Evolutionary conservation across 768 basidiomycete genomes (phyloP).

Genomic region (Psilocybe azurescens): DNA sequence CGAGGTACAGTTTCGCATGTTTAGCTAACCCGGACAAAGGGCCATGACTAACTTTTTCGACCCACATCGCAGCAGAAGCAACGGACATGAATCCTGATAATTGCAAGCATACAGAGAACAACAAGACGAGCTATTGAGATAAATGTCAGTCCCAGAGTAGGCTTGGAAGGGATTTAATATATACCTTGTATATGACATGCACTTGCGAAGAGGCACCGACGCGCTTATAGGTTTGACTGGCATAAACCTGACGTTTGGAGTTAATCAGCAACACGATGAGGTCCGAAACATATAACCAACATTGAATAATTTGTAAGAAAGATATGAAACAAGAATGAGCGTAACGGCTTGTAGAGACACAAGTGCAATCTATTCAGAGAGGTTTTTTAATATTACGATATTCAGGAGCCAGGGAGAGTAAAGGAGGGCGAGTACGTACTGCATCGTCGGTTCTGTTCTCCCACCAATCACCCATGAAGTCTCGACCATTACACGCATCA

Average conservation of each 20-base stretch:
- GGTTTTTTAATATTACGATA: not conserved
- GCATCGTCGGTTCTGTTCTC: constrained; percentile 33
- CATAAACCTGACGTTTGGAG: constrained; percentile 40
- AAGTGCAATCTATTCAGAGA: constrained; percentile 38
- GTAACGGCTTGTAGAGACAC: constrained; percentile 42
- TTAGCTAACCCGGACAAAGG: constrained; percentile 35
- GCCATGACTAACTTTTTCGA: constrained; percentile 47
- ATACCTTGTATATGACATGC: constrained; percentile 53
- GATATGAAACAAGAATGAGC: constrained; percentile 38
- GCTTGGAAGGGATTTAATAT: not conserved
- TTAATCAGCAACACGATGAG: not conserved
- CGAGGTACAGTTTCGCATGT: constrained; percentile 42
- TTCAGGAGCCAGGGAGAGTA: not conserved
- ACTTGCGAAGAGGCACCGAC: constrained; percentile 52
- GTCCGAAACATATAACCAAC: constrained; percentile 28
- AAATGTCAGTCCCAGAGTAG: constrained; percentile 18
- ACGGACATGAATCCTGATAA: constrained; percentile 55
- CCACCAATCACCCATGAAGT: constrained; percentile 52
- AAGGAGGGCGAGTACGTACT: constrained; percentile 32
- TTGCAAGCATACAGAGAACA: constrained; percentile 53
- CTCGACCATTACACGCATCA: constrained; percentile 44
- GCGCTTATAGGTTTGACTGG: constrained; percentile 48
- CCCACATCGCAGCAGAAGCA: constrained; percentile 53
- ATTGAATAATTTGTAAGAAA: constrained; percentile 49
- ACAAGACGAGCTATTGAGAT: constrained; percentile 44